Evolutionary conservation across 768 basidiomycete species (phyloP).

Genomic region (Suillus subaureus): DNA sequence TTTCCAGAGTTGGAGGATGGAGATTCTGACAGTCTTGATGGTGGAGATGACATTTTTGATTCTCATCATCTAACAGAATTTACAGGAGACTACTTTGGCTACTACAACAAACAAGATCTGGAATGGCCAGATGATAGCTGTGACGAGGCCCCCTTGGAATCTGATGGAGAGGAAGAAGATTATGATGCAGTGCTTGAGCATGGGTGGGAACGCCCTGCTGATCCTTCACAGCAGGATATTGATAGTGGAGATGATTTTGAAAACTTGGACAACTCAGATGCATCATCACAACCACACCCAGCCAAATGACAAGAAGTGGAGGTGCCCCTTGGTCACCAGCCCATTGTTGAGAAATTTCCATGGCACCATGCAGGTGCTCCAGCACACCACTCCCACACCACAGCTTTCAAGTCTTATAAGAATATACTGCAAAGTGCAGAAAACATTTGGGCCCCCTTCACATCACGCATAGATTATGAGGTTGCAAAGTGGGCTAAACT

Average conservation of each 20-base stretch:
- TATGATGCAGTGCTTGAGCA: neutral
- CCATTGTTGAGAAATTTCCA: neutral
- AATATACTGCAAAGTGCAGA: neutral
- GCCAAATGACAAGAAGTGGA: neutral
- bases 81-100: conserved; percentile 3
- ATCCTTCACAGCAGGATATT: neutral
- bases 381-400: neutral
- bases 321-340: neutral
- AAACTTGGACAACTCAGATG: neutral
- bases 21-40: neutral
- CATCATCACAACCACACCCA: neutral
- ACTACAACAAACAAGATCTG: neutral
- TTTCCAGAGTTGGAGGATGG: neutral
- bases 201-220: neutral
- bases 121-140: neutral
- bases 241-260: neutral
- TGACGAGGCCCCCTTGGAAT: neutral
- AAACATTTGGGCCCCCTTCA: conserved; percentile 34
- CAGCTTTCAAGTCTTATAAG: neutral
- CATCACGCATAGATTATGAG: conserved; percentile 40
- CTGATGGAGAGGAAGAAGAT: neutral
- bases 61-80: neutral
- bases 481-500: conserved; percentile 43
- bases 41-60: neutral
- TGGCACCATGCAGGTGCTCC: neutral